Conservation (phyloP, 139 green algal genomes). For the Pleodorina starrii region DNA sequence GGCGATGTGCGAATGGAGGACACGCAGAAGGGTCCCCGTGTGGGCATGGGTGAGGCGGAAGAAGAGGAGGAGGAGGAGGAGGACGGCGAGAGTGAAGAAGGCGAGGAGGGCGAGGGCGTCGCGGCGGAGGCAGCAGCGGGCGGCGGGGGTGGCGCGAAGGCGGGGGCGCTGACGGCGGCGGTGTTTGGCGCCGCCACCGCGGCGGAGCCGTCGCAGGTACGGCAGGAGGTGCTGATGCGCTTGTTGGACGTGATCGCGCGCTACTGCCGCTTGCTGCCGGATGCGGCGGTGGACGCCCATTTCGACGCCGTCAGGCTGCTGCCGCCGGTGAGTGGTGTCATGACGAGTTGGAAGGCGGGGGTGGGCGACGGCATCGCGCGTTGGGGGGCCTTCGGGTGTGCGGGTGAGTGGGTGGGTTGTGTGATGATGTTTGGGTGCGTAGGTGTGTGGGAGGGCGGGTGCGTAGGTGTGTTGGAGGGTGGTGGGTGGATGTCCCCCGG, state of each 20-base stretch:
- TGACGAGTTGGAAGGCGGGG: no score
- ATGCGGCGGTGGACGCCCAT: slow-evolving; percentile 58
- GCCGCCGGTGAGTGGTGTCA: slow-evolving; percentile 35
- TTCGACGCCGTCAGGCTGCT: slow-evolving; percentile 63
- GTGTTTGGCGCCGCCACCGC: slow-evolving; percentile 10
- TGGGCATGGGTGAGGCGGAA: neutral
- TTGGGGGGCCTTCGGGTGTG: no score
- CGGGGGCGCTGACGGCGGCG: slow-evolving; percentile 24
- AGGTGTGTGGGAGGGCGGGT: no score
- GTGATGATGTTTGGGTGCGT: no score
- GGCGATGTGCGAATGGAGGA: neutral
- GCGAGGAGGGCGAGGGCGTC: neutral
- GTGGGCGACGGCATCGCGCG: no score
- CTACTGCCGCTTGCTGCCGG: slow-evolving; percentile 62
- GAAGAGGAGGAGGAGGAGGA: slow-evolving; percentile 7
- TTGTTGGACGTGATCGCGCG: slow-evolving; percentile 36
- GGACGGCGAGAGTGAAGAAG: neutral
- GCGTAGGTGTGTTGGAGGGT: neutral
- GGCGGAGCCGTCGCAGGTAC: neutral
- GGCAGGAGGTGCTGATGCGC: slow-evolving; percentile 2
- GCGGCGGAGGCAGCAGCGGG: neutral
- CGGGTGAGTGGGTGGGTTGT: neutral
- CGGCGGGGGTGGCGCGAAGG: neutral
- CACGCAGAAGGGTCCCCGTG: neutral
- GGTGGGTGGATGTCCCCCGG: no score